These are phyloP conservation scores for Pugionium dolabratum DNA, from an alignment of 345 rosid species.

Conservation along the genomic window DNA sequence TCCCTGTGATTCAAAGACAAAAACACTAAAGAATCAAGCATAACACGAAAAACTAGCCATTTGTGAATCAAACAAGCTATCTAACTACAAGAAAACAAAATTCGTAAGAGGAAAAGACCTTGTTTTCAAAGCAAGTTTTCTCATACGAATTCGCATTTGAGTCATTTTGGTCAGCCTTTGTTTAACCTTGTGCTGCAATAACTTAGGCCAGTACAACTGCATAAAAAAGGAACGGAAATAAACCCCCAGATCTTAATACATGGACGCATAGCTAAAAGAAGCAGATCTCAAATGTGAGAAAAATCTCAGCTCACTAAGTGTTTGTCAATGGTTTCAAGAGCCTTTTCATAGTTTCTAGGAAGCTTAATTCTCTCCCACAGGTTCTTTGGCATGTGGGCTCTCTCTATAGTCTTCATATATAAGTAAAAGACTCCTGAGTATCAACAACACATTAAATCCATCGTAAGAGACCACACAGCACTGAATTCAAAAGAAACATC, in stretches of 20 bases:
- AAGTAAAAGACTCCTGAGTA: slow-evolving; percentile 79
- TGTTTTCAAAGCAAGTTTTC: slow-evolving; percentile 86
- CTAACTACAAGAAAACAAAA: neutral
- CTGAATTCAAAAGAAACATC: neutral
- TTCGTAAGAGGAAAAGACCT: slow-evolving; percentile 46
- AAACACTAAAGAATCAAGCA: slow-evolving; percentile 13
- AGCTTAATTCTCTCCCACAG: slow-evolving; percentile 93
- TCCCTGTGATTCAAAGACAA: slow-evolving; percentile 49
- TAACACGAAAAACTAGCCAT: slow-evolving; percentile 1
- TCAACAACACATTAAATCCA: slow-evolving; percentile 3
- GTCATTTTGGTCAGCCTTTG: slow-evolving; percentile 97
- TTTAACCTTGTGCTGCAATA: slow-evolving; percentile 84
- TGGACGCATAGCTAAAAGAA: neutral
- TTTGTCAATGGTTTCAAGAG: slow-evolving; percentile 87
- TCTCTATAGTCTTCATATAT: slow-evolving; percentile 94
- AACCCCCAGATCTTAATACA: neutral
- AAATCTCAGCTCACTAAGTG: slow-evolving; percentile 61
- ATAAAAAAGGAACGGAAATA: slow-evolving; percentile 5
- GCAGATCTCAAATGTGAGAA: neutral
- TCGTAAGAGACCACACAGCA: slow-evolving; percentile 19
- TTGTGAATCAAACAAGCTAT: neutral
- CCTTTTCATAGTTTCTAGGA: slow-evolving; percentile 83
- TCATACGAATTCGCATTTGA: slow-evolving; percentile 96
- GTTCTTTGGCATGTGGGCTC: slow-evolving; percentile 86
- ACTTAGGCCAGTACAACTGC: slow-evolving; percentile 90